Percentiles rank a stretch among this genome's conserved stretches.
Evolutionary conservation across 2,329 filamentous ascomycete species (phyloP).

Genomic region (Arthrobotrys sinensis): DNA sequence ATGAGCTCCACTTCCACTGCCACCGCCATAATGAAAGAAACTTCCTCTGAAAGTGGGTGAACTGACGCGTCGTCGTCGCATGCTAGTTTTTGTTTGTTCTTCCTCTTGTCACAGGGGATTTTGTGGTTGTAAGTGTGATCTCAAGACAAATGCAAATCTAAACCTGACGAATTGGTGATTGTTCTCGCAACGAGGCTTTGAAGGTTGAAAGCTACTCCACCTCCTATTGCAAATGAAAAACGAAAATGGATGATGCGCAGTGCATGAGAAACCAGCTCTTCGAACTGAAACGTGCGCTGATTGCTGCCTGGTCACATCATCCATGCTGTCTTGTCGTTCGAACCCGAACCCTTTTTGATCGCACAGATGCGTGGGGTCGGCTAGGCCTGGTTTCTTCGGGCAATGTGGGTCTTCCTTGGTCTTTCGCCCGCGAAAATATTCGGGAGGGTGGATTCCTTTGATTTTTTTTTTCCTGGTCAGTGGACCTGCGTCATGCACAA

Average conservation of each 20-base stretch:
- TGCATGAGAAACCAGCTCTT: not conserved
- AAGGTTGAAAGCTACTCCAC: not conserved
- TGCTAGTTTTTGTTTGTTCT: not conserved
- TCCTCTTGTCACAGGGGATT: not conserved
- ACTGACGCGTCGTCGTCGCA: conserved; percentile 10
- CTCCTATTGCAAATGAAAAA: not conserved
- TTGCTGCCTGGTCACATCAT: conserved; percentile 29
- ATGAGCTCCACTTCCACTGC: conserved; percentile 6
- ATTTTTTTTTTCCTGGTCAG: conserved; percentile 4
- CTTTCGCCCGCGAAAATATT: conserved; percentile 18
- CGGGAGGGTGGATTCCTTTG: conserved; percentile 13
- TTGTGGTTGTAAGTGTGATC: not conserved
- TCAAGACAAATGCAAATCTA: too few species aligned
- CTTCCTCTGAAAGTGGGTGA: not conserved
- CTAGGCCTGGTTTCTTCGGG: conserved; percentile 6
- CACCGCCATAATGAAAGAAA: conserved; percentile 14
- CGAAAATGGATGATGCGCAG: not conserved
- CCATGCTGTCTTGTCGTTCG: not conserved
- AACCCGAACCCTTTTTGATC: not conserved
- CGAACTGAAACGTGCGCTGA: conserved; percentile 16
- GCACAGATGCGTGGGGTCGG: conserved; percentile 15
- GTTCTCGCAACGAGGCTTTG: not conserved
- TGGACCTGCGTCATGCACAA: conserved; percentile 29
- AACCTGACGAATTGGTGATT: too few species aligned
- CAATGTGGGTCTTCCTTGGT: conserved; percentile 13